These are phyloP conservation scores for Lenwebbia sp. DNA, from an alignment of 345 rosid species.

Conservation along the genomic window DNA sequence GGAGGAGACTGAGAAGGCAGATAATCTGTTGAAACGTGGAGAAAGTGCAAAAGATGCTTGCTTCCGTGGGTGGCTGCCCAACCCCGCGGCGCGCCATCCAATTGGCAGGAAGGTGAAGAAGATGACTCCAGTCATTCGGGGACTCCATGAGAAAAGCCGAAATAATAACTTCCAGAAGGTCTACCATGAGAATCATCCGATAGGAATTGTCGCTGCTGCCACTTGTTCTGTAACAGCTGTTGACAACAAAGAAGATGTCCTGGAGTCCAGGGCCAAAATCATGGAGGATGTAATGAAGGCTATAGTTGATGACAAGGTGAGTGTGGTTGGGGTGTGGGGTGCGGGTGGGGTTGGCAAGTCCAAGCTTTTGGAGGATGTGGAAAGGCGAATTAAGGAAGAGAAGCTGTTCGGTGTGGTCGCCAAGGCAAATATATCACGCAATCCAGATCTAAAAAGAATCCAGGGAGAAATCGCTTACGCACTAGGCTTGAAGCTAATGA, in stretches of 20 bases:
- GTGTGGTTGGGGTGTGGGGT: not conserved
- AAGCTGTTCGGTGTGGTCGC: not conserved
- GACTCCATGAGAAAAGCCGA: not conserved
- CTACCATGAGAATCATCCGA: not conserved
- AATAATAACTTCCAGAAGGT: not conserved
- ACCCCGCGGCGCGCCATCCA: not conserved
- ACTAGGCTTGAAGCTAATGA: not conserved
- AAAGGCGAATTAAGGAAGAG: not conserved
- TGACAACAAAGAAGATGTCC: not conserved
- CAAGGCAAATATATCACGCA: not conserved
- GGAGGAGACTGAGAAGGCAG: fast-evolving
- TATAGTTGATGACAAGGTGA: not conserved
- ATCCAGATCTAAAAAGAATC: not conserved
- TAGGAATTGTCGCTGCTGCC: fast-evolving
- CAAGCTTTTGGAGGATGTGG: constrained; percentile 1
- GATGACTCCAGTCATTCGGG: not conserved
- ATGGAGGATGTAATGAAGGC: not conserved
- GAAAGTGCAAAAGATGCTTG: not conserved
- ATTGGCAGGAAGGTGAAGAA: not conserved
- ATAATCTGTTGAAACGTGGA: fast-evolving
- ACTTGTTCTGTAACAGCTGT: not conserved
- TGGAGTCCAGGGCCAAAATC: not conserved
- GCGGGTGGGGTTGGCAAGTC: not conserved
- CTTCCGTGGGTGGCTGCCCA: not conserved
- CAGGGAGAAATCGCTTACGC: constrained; percentile 1